Percentiles rank a stretch among this genome's conserved stretches.
Evolutionary conservation across 345 rosid species (phyloP).

Genomic region (Mercurialis annua): DNA sequence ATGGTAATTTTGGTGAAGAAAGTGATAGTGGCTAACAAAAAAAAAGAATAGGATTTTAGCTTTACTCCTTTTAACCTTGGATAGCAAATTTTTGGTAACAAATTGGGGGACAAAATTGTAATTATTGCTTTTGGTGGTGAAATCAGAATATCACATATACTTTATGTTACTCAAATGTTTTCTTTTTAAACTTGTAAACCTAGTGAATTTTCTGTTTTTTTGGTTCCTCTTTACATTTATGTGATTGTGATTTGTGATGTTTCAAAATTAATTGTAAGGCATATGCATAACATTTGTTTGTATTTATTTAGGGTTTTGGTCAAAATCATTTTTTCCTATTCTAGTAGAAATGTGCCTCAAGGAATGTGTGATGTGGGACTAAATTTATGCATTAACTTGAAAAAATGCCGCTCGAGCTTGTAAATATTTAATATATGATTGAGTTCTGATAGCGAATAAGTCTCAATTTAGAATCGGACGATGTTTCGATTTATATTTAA

Average conservation of each 20-base stretch:
- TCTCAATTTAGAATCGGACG: too few species aligned
- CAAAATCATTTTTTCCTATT: not conserved
- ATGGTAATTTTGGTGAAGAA: slow-evolving; percentile 13
- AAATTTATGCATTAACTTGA: too few species aligned
- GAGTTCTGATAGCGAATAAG: too few species aligned
- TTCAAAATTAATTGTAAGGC: too few species aligned
- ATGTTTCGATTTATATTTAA: too few species aligned
- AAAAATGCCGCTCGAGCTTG: too few species aligned
- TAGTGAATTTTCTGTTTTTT: not conserved
- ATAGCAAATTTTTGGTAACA: slow-evolving; percentile 5
- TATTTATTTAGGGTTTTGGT: not conserved
- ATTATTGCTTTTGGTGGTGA: slow-evolving; percentile 13
- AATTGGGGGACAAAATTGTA: slow-evolving; percentile 7
- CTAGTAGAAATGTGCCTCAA: not conserved
- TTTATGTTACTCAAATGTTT: not conserved
- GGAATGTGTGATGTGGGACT: not conserved
- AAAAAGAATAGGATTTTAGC: slow-evolving; percentile 9
- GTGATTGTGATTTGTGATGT: too few species aligned
- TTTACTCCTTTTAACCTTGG: slow-evolving; percentile 13
- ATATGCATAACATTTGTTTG: not conserved
- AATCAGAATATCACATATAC: not conserved
- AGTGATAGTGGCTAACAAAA: slow-evolving; percentile 10
- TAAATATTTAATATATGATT: too few species aligned
- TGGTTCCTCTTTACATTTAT: too few species aligned
- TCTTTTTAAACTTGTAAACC: not conserved